A percentile compares a stretch with the other conserved stretches of the same genome.
Evolutionary conservation across 2,329 filamentous ascomycete genomes (phyloP).

Genomic region (Arachnopeziza araneosa): DNA sequence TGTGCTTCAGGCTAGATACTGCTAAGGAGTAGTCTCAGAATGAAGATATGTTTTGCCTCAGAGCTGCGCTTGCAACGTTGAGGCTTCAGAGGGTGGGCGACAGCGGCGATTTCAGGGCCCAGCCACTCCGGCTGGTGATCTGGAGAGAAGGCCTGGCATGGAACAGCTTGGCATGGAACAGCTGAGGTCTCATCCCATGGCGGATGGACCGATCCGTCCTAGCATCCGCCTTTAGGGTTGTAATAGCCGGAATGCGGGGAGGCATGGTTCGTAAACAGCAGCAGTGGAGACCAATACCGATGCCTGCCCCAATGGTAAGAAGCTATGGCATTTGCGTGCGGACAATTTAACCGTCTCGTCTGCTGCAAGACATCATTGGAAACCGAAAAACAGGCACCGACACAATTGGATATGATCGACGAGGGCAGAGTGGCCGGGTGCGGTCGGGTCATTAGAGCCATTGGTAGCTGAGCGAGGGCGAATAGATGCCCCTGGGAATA

Average conservation of each 20-base stretch:
- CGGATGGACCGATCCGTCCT: not conserved
- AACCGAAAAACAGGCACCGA: not conserved
- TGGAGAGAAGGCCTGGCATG: too few relatives aligned
- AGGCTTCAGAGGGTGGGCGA: too few relatives aligned
- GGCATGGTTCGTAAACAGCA: not conserved
- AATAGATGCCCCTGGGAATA: too few relatives aligned
- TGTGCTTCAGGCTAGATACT: too few relatives aligned
- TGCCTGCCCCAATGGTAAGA: not conserved
- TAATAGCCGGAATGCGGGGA: not conserved
- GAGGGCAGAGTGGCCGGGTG: not conserved
- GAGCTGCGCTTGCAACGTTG: too few relatives aligned
- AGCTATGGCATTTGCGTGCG: not conserved
- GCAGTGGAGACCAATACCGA: not conserved
- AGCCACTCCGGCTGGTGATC: too few relatives aligned
- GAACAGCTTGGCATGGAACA: too few relatives aligned
- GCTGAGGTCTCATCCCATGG: not conserved
- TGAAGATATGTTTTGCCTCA: too few relatives aligned
- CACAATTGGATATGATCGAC: not conserved
- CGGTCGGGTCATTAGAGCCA: not conserved
- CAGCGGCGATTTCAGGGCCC: too few relatives aligned
- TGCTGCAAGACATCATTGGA: not conserved
- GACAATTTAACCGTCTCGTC: not conserved
- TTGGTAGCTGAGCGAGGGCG: too few relatives aligned
- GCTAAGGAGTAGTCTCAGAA: too few relatives aligned
- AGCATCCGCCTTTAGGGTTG: not conserved